A percentile compares a stretch with the other conserved stretches of the same genome.
Conservation (phyloP, 2,329 filamentous ascomycete species). For the Pseudogymnoascus sp. region DNA sequence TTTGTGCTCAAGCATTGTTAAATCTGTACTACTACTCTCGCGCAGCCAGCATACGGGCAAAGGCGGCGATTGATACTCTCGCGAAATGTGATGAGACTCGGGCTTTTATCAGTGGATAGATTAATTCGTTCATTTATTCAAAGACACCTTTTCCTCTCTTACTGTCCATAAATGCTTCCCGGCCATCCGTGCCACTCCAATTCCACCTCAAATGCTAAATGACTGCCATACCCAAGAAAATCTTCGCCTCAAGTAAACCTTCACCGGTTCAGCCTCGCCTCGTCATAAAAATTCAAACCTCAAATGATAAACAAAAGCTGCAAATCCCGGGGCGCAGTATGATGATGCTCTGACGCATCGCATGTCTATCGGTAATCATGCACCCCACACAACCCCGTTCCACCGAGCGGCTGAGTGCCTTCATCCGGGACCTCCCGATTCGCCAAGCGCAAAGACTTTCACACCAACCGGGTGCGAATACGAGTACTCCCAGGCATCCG, state of each 20-base stretch:
- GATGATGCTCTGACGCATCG: not conserved
- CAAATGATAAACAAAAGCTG: not conserved
- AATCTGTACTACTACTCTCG: constrained; percentile 9
- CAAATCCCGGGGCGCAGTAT: not conserved
- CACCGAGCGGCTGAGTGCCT: not conserved
- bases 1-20: constrained; percentile 2
- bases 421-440: not conserved
- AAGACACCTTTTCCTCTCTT: not conserved
- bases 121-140: not conserved
- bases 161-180: not conserved
- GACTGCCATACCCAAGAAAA: not conserved
- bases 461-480: constrained; percentile 4
- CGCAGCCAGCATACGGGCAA: not conserved
- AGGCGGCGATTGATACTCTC: constrained; percentile 1
- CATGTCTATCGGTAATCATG: not conserved
- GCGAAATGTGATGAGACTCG: not conserved
- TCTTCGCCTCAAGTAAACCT: not conserved
- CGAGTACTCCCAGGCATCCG: not conserved
- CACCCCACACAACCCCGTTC: not conserved
- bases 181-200: not conserved
- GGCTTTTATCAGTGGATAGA: constrained; percentile 5
- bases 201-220: not conserved
- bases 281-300: not conserved
- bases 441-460: not conserved
- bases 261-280: not conserved